phyloP scores from a whole-genome alignment of 23 red algal genomes.

The Pyropia yezoensis region DNA sequence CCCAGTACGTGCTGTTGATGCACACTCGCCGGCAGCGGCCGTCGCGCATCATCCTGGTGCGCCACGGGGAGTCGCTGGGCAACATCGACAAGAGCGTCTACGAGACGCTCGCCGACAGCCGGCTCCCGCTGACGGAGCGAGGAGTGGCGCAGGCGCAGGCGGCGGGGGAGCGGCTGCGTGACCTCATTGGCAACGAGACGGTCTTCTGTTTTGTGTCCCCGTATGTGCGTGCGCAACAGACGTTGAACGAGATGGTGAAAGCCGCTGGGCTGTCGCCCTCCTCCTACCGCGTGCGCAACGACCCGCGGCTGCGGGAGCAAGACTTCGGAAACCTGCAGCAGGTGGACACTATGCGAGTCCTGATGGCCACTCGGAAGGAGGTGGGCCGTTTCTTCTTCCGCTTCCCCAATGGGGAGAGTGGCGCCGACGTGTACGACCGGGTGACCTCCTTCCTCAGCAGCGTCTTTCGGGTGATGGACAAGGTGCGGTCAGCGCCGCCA shows the following conservation, averaged over 20 bases:
- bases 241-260: not conserved
- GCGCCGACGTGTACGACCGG: conserved; percentile 15
- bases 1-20: too few relatives aligned
- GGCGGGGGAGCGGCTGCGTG: not conserved
- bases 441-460: not conserved
- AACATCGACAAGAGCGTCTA: conserved; percentile 9
- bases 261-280: not conserved
- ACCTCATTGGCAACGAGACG: not conserved
- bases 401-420: conserved; percentile 4
- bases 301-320: conserved; percentile 11
- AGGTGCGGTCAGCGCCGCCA: not conserved
- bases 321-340: conserved; percentile 15
- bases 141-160: not conserved
- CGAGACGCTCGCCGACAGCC: not conserved
- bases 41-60: conserved; percentile 7
- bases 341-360: not conserved
- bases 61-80: conserved; percentile 11
- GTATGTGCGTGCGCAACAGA: conserved; percentile 1
- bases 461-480: conserved; percentile 5
- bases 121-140: not conserved
- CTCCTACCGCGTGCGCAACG: not conserved
- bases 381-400: conserved; percentile 8
- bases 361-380: not conserved
- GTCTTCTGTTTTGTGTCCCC: not conserved
- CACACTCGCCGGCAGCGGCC: not conserved